phyloP scores from a whole-genome alignment of 2,329 filamentous ascomycete species.

The Teratosphaeria zuluensis region DNA sequence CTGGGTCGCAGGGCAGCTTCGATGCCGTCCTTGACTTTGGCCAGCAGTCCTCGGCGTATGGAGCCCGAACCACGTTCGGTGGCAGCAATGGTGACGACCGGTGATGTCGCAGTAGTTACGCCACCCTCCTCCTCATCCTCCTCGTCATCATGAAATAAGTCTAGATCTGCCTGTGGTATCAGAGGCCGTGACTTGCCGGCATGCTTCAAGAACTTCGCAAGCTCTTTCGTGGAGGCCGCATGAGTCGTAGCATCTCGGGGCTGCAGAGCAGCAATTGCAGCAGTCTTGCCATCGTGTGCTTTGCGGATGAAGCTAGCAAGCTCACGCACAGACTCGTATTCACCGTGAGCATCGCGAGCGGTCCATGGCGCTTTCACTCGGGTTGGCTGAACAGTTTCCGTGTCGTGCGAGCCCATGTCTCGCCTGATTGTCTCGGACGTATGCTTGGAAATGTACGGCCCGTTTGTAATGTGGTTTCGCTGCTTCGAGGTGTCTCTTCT shows the following conservation, averaged over 20 bases:
- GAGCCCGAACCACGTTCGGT: not conserved
- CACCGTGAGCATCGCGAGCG: slow-evolving; percentile 7
- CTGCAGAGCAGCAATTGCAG: not conserved
- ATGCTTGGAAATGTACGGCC: not conserved
- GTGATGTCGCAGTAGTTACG: not conserved
- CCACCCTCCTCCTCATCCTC: not conserved
- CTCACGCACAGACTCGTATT: slow-evolving; percentile 4
- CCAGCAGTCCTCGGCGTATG: not conserved
- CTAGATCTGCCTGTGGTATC: not conserved
- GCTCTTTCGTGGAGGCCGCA: not conserved
- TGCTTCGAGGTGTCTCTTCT: not conserved
- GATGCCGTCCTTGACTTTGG: not conserved
- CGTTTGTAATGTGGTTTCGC: not conserved
- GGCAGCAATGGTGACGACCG: not conserved
- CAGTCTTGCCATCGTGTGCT: not conserved
- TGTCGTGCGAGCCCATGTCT: not conserved
- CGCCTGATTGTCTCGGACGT: not conserved
- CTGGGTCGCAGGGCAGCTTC: not conserved
- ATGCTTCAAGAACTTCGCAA: not conserved
- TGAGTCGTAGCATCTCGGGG: not conserved
- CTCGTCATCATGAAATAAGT: not conserved
- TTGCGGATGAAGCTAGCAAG: slow-evolving; percentile 8
- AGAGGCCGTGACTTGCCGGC: not conserved
- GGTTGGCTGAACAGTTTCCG: not conserved
- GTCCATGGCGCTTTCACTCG: slow-evolving; percentile 1